phyloP scores from a whole-genome alignment of 805 yeast species.

The Kodamaea neixiangensis region DNA sequence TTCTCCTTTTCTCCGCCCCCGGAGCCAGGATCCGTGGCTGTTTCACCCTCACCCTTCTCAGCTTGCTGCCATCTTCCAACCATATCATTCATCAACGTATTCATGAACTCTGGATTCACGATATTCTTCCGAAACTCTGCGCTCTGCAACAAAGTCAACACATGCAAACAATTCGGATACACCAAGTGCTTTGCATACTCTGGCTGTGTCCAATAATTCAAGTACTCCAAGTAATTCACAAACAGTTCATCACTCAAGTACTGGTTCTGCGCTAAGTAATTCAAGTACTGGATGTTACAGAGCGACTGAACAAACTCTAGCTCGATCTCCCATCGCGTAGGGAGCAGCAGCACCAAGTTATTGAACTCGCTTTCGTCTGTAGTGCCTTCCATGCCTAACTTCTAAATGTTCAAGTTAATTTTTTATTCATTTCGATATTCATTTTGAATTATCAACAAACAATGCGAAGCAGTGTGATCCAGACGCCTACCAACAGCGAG shows the following conservation, averaged over 20 bases:
- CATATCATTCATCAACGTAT: constrained; percentile 71
- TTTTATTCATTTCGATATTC: constrained; percentile 1
- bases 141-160: constrained; percentile 62
- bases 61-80: constrained; percentile 63
- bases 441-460: constrained; percentile 14
- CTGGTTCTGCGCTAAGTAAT: constrained; percentile 82
- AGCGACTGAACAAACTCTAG: constrained; percentile 93
- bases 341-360: constrained; percentile 34
- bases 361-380: constrained; percentile 5
- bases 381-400: background rate
- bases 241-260: constrained; percentile 72
- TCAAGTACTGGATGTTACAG: constrained; percentile 85
- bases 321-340: constrained; percentile 86
- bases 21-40: background rate
- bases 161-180: constrained; percentile 86
- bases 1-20: background rate
- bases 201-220: constrained; percentile 83
- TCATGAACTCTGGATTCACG: constrained; percentile 56
- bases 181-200: constrained; percentile 69
- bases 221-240: constrained; percentile 71
- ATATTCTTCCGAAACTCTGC: constrained; percentile 57
- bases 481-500: background rate
- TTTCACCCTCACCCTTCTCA: constrained; percentile 1
- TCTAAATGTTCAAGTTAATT: background rate
- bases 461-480: constrained; percentile 9